Base-by-base conservation (phyloP, 768 basidiomycete species). In the Lactarius deliciosus region DNA sequence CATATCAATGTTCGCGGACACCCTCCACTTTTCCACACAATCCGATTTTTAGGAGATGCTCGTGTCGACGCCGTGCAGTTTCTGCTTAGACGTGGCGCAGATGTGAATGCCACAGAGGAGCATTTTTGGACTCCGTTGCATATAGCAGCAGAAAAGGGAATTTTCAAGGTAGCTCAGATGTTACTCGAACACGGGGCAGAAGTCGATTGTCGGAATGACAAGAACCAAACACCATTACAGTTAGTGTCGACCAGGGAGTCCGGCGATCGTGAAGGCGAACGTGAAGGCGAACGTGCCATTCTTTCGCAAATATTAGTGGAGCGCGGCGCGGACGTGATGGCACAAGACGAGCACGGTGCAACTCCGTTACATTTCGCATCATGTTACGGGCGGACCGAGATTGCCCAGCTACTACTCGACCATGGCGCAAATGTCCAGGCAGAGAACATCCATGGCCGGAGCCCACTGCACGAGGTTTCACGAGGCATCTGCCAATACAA, bases 121-220 rank as follows among this genome's bases (percentile, higher is more conserved):
- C 28, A 3, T 30, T 30, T 30, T 30, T 30, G 28, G 28, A 30
- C 28, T 11, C 45, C 45, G 1, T 11, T 47, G n/a, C n/a, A 47
- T 47, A 3, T 47, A 10, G 45, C 45, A 47, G 9, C 45, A 5
- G 3, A 22, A 1, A 11, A 5, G 3, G 45, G 45, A 47, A 0
- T 5, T 47, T 1, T 1, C 3, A 0, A n/a, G 1, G 11, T 47
- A 13, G n/a, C 22, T n/a, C 47, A 0, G 11, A 22, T 22, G 2
- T 13, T 50, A 13, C 47, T 50, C 11, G 47, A 50, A 22, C 22
- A 50, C 9, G 11, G 47, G 5, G 47, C 22, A 50, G 47, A 50
- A 0, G 5, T 50, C 4, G 5, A 50, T 50, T 10, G 5, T 22
- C 22, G 5, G 10, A 10, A 13, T 2, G 2, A 50, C 11, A 5